phyloP scores from a whole-genome alignment of 768 basidiomycete genomes.

The Suillus clintonianus region DNA sequence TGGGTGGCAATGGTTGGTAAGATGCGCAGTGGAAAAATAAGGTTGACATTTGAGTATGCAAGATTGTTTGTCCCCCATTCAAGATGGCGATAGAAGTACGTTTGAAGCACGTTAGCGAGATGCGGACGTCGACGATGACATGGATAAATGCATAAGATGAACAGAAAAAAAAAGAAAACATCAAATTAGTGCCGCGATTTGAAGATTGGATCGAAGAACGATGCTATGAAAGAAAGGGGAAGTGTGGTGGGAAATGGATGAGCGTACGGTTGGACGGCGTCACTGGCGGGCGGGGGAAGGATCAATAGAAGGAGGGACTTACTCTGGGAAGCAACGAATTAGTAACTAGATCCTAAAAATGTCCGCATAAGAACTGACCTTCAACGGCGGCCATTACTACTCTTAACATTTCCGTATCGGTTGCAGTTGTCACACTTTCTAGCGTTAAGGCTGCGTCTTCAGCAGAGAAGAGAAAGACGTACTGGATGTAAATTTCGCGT shows the following conservation, averaged over 20 bases:
- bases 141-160: slow-evolving; percentile 12
- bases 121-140: slow-evolving; percentile 7
- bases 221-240: slow-evolving; percentile 30
- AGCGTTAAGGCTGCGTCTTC: slow-evolving; percentile 6
- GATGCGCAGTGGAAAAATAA: slow-evolving; percentile 1
- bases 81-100: slow-evolving; percentile 9
- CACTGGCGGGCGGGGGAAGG: slow-evolving; percentile 24
- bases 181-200: slow-evolving; percentile 35
- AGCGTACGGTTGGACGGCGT: slow-evolving; percentile 27
- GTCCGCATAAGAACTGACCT: slow-evolving; percentile 54
- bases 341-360: slow-evolving; percentile 12
- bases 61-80: neutral
- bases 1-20: neutral
- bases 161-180: slow-evolving; percentile 18
- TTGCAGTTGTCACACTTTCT: slow-evolving; percentile 81
- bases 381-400: slow-evolving; percentile 96
- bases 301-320: slow-evolving; percentile 44
- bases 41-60: slow-evolving; percentile 1
- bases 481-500: slow-evolving; percentile 94
- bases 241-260: slow-evolving; percentile 21
- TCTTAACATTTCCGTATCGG: slow-evolving; percentile 83
- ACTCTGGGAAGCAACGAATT: slow-evolving; percentile 50
- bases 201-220: slow-evolving; percentile 39
- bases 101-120: slow-evolving; percentile 8
- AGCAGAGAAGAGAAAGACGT: slow-evolving; percentile 36